A percentile compares a stretch with the other conserved stretches of the same genome.
Conservation (phyloP, 495 filamentous ascomycete genomes). For the Penicillium psychrofluorescens region DNA sequence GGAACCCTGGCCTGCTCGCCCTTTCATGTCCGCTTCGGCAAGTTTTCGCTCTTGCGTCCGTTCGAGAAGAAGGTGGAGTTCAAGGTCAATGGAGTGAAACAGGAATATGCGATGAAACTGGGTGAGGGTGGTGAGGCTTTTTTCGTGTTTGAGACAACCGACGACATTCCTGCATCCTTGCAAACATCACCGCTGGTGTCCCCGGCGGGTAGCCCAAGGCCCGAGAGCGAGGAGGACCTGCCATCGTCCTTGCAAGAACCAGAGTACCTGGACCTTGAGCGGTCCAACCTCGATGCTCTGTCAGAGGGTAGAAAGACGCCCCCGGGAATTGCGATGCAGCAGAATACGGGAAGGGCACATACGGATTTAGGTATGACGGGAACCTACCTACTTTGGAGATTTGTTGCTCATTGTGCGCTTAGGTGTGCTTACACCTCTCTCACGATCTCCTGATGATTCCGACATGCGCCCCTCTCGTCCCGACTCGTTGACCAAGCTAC, state of each 20-base stretch:
- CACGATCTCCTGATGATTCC: slow-evolving; percentile 52
- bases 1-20: slow-evolving; percentile 82
- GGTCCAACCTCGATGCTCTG: slow-evolving; percentile 11
- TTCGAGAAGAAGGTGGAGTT: slow-evolving; percentile 99
- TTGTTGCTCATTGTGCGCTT: neutral
- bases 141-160: slow-evolving; percentile 93
- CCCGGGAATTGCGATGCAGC: slow-evolving; percentile 15
- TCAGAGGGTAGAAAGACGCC: slow-evolving; percentile 21
- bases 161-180: slow-evolving; percentile 77
- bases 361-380: slow-evolving; percentile 41
- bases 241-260: slow-evolving; percentile 64
- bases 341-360: slow-evolving; percentile 22
- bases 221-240: slow-evolving; percentile 45
- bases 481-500: slow-evolving; percentile 20
- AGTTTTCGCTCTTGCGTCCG: slow-evolving; percentile 91
- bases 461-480: slow-evolving; percentile 25
- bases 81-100: slow-evolving; percentile 83
- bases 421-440: slow-evolving; percentile 58
- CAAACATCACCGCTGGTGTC: slow-evolving; percentile 93
- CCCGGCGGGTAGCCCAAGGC: slow-evolving; percentile 70
- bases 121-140: slow-evolving; percentile 97
- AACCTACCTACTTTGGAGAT: neutral
- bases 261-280: slow-evolving; percentile 70
- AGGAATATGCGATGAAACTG: slow-evolving; percentile 95
- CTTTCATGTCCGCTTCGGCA: slow-evolving; percentile 98